Percentiles rank a stretch among this genome's conserved stretches.
These are phyloP conservation scores for Agapanthus africanus DNA, from an alignment of 106 monocot genomes.

Conservation along the genomic window DNA sequence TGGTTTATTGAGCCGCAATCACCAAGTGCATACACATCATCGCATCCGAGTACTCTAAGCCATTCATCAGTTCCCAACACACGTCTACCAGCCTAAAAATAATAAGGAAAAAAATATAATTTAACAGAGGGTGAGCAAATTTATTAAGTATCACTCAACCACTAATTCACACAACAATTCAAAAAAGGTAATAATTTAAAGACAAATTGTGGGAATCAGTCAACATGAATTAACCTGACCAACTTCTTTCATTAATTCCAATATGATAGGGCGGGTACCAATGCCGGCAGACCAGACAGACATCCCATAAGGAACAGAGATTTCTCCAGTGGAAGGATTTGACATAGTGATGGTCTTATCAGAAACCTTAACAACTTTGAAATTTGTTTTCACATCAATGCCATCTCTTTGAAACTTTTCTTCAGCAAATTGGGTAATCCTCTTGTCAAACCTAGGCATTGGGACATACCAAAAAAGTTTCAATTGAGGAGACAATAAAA, in stretches of 20 bases:
- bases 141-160: neutral
- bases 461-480: neutral
- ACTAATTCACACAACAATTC: neutral
- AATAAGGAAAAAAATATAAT: neutral
- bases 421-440: conserved; percentile 76
- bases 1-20: conserved; percentile 80
- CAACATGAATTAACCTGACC: conserved; percentile 46
- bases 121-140: neutral
- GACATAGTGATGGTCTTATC: conserved; percentile 62
- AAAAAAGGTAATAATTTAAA: neutral
- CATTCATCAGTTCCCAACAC: conserved; percentile 85
- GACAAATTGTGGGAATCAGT: neutral
- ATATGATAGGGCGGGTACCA: conserved; percentile 69
- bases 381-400: conserved; percentile 67
- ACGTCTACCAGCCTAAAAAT: conserved; percentile 51
- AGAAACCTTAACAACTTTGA: conserved; percentile 57
- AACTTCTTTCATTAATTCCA: conserved; percentile 73
- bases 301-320: conserved; percentile 62
- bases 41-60: conserved; percentile 59
- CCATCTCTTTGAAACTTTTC: conserved; percentile 72
- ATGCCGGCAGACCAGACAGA: conserved; percentile 91
- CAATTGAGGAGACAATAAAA: neutral
- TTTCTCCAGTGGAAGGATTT: conserved; percentile 28
- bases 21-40: conserved; percentile 71
- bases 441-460: conserved; percentile 74